Percentiles rank a stretch among this genome's conserved stretches.
Evolutionary conservation across 169 alveolate genomes (phyloP).

Genomic region (Toxoplasma gondii): DNA sequence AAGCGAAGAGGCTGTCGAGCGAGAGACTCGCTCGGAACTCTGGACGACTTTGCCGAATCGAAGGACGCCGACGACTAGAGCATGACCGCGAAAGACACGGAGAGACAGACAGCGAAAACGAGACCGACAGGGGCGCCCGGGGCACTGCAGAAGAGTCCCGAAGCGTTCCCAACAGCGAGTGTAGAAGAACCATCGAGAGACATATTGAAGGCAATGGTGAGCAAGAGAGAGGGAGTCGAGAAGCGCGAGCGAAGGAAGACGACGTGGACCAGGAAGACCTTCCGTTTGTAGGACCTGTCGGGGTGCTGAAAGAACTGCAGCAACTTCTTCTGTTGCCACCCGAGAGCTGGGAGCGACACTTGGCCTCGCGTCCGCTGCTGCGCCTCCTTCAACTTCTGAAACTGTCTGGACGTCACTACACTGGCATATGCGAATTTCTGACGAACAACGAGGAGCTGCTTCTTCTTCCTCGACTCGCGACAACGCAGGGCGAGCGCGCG

Average conservation of each 20-base stretch:
- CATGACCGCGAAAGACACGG: too few relatives aligned
- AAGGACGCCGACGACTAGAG: too few relatives aligned
- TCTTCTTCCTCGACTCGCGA: background rate
- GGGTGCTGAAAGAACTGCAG: background rate
- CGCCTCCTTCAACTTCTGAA: constrained; percentile 14
- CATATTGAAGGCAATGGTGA: too few relatives aligned
- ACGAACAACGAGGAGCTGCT: background rate
- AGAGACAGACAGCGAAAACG: too few relatives aligned
- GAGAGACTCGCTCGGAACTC: background rate
- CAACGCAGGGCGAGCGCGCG: background rate
- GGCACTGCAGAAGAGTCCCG: too few relatives aligned
- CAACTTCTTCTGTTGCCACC: background rate
- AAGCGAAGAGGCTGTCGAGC: background rate
- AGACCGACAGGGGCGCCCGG: too few relatives aligned
- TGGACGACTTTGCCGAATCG: too few relatives aligned
- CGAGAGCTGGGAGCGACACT: constrained; percentile 24
- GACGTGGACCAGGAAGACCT: background rate
- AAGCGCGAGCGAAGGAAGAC: background rate
- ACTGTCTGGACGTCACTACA: background rate
- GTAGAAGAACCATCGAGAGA: too few relatives aligned
- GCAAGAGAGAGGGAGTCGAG: too few relatives aligned
- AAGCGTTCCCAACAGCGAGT: too few relatives aligned
- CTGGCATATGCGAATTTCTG: background rate
- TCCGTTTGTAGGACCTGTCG: constrained; percentile 17
- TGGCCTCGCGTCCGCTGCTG: background rate